Evolutionary conservation across 805 yeast genomes (phyloP), one percentile per base, ranked within the genome.

Genomic region (Candida odintsovae): DNA sequence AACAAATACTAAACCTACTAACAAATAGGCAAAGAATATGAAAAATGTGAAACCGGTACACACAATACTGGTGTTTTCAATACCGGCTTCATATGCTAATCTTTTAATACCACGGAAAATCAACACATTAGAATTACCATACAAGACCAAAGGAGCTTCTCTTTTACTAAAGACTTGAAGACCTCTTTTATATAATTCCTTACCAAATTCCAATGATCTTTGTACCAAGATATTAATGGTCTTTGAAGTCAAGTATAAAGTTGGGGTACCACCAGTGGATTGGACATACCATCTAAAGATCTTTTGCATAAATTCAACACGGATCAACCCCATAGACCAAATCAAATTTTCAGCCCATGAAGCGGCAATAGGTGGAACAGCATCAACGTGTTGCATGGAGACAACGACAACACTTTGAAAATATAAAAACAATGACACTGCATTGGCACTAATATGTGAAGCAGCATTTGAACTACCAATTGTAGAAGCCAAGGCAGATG

Each of bases 321-420:
- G 76, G 57, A 94, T 86, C 53, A 92, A 83, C 41, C 99, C 99
- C 78, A 92, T 78, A 2, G 97, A 82, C 98, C 98, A 92, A 66
- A 80, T 82, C 72, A 94, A 94, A 70, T 92, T 94, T 67, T 92
- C 96, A 28, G 95, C 82, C 99, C 99, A 92, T 3, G 98, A 90
- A 3, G 96, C 89, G 6, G 97, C 98, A 55, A 94, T 90, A 3
- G 99, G 99, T 2, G 99, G 99, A 19, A 89, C 86, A 50, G 79
- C 72, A 19, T 88, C 78, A 26, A 92, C 97, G 47, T 95, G 97
- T 90, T 90, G 84, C 97, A 94, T 90, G 16, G 96, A 78, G 18
- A 92, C 84, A 49, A 92, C 82, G 19, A 97, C 97, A 56, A 94
- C 73, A 47, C 86, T 80, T 71, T 94, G 99, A 78, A 92, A 94